Evolutionary conservation across 2,329 filamentous ascomycete genomes (phyloP).

Genomic region (Colletotrichum camelliae): DNA sequence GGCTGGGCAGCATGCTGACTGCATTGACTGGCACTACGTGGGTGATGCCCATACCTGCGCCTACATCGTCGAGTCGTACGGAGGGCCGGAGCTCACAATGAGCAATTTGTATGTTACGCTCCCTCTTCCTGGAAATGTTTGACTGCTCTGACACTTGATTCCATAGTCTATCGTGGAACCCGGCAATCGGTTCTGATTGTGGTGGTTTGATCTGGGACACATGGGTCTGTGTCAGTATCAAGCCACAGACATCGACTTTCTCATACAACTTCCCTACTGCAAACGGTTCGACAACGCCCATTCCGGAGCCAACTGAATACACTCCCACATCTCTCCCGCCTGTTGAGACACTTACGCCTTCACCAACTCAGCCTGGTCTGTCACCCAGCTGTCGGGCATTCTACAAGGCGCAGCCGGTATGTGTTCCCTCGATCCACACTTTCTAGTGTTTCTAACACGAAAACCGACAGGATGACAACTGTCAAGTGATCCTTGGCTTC

Average conservation of each 20-base stretch:
- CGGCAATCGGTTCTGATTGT: slow-evolving; percentile 17
- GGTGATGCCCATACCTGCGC: slow-evolving; percentile 1
- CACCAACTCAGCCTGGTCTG: not conserved
- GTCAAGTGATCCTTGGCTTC: slow-evolving; percentile 14
- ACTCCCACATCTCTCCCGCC: not conserved
- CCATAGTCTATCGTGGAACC: slow-evolving; percentile 19
- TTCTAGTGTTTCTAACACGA: not conserved
- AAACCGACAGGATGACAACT: slow-evolving; percentile 5
- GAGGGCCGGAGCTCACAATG: not conserved
- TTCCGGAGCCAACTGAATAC: not conserved
- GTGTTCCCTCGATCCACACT: not conserved
- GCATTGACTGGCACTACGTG: slow-evolving; percentile 19
- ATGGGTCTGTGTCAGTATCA: not conserved
- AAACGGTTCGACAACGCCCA: not conserved
- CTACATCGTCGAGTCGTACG: not conserved
- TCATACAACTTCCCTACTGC: not conserved
- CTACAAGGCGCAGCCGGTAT: not conserved
- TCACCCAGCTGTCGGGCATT: slow-evolving; percentile 11
- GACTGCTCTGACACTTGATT: not conserved
- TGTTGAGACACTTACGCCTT: not conserved
- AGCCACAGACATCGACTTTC: not conserved
- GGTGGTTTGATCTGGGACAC: not conserved
- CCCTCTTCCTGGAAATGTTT: not conserved
- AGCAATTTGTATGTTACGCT: not conserved
- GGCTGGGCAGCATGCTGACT: slow-evolving; percentile 23